Conservation (phyloP, 1,139 yeast genomes). For the Blastobotrys arbuscula region DNA sequence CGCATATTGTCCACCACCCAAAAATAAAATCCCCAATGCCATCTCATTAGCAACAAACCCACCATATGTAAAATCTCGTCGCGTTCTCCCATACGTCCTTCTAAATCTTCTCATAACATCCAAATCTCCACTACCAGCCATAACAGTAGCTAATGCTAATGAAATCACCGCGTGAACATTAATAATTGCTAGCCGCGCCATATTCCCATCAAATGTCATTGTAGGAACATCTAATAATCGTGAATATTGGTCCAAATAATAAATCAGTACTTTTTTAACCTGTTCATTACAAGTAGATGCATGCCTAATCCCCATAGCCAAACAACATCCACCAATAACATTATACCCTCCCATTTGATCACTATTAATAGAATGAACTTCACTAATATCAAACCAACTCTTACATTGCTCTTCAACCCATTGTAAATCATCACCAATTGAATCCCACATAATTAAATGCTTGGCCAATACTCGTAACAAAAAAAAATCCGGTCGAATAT, state of each 20-base stretch:
- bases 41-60: slow-evolving; percentile 73
- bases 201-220: slow-evolving; percentile 51
- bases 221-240: slow-evolving; percentile 44
- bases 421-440: slow-evolving; percentile 43
- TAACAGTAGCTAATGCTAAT: slow-evolving; percentile 61
- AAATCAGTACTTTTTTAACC: slow-evolving; percentile 57
- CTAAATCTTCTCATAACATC: slow-evolving; percentile 70
- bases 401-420: slow-evolving; percentile 59
- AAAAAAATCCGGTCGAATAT: slow-evolving; percentile 74
- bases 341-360: slow-evolving; percentile 62
- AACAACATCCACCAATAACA: slow-evolving; percentile 67
- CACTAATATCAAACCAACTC: slow-evolving; percentile 10
- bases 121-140: slow-evolving; percentile 92
- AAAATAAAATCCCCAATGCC: slow-evolving; percentile 79
- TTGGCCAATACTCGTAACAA: slow-evolving; percentile 63
- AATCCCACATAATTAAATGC: slow-evolving; percentile 75
- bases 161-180: slow-evolving; percentile 57
- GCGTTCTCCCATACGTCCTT: slow-evolving; percentile 55
- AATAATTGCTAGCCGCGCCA: slow-evolving; percentile 53
- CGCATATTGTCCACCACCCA: slow-evolving; percentile 93
- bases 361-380: slow-evolving; percentile 42
- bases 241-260: slow-evolving; percentile 57
- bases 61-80: slow-evolving; percentile 52
- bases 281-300: slow-evolving; percentile 61
- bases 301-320: slow-evolving; percentile 68